Evolutionary conservation across 441 rosid genomes (phyloP).

Genomic region (Pelargonium cotyledonis): DNA sequence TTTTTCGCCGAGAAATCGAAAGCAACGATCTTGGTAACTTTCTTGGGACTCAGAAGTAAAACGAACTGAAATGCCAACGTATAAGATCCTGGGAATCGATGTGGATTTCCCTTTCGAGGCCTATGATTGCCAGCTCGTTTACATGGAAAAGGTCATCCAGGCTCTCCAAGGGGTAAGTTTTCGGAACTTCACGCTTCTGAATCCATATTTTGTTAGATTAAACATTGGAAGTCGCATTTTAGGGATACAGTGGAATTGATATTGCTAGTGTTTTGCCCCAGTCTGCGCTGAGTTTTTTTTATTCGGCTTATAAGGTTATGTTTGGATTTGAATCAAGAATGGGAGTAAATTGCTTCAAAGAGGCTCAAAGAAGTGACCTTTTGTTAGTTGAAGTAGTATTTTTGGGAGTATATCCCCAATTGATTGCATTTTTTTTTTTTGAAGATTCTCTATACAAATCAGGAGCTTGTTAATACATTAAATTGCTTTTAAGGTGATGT

Average conservation of each 20-base stretch:
- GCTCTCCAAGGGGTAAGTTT: slow-evolving; percentile 73
- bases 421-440: background rate
- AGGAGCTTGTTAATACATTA: background rate
- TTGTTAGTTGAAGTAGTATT: background rate
- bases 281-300: background rate
- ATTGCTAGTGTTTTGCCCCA: background rate
- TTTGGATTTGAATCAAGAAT: background rate
- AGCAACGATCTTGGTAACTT: background rate
- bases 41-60: slow-evolving; percentile 17
- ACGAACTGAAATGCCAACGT: slow-evolving; percentile 51
- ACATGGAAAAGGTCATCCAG: slow-evolving; percentile 92
- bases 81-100: slow-evolving; percentile 71
- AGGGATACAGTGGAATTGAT: background rate
- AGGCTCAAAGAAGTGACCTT: background rate
- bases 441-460: background rate
- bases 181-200: background rate
- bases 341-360: background rate
- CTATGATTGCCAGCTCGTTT: slow-evolving; percentile 75
- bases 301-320: background rate
- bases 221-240: background rate
- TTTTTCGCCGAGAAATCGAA: too few species aligned
- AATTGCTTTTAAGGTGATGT: background rate
- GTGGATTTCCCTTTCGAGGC: slow-evolving; percentile 95
- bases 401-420: background rate
- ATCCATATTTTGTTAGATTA: background rate